phyloP scores from a whole-genome alignment of 2,329 filamentous ascomycete species.

The Salinomyces thailandicus region DNA sequence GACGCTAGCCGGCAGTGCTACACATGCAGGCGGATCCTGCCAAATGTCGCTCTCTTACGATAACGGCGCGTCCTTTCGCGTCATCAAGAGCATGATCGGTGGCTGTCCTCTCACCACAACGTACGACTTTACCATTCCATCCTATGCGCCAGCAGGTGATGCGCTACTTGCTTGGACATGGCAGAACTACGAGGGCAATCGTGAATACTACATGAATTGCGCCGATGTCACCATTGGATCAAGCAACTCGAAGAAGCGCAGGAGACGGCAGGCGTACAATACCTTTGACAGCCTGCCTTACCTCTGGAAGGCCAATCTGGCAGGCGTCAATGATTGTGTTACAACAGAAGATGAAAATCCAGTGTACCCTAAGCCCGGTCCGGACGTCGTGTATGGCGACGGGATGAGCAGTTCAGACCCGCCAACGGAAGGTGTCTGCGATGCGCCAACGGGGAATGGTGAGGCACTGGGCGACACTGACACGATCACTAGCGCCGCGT shows the following conservation, averaged over 20 bases:
- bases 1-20: constrained; percentile 49
- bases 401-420: constrained; percentile 21
- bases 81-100: constrained; percentile 54
- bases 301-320: constrained; percentile 36
- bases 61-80: constrained; percentile 57
- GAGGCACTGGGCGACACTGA: constrained; percentile 3
- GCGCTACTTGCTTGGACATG: constrained; percentile 62
- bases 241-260: constrained; percentile 3
- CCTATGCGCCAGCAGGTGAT: constrained; percentile 48
- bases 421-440: constrained; percentile 21
- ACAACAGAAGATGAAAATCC: constrained; percentile 29
- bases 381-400: constrained; percentile 30
- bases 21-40: constrained; percentile 57
- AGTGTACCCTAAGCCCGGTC: constrained; percentile 33
- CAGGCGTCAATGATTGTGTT: constrained; percentile 30
- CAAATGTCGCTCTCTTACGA: constrained; percentile 68
- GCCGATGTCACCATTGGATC: constrained; percentile 33
- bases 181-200: constrained; percentile 47
- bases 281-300: constrained; percentile 29
- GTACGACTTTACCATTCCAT: constrained; percentile 58
- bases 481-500: not conserved
- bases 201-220: constrained; percentile 84
- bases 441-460: constrained; percentile 20
- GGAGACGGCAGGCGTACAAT: constrained; percentile 10
- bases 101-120: constrained; percentile 42